Conservation (phyloP, 768 basidiomycete genomes). For the Sporobolomyces phaffii region DNA sequence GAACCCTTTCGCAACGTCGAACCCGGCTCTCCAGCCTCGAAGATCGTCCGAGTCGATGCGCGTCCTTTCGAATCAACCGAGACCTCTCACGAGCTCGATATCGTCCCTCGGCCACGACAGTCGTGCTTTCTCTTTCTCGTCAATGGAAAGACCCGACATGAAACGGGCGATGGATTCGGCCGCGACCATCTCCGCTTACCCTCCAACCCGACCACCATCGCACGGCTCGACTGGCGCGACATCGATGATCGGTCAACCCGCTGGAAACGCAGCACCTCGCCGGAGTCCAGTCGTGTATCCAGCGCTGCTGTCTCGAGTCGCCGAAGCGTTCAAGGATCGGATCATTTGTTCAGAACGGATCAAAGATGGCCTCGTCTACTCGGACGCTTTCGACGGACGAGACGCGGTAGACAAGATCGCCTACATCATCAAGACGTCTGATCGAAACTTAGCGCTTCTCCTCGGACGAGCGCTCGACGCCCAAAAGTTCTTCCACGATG, state of each 20-base stretch:
- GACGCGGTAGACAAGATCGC: conserved; percentile 96
- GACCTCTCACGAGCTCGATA: conserved; percentile 4
- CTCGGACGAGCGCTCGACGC: conserved; percentile 93
- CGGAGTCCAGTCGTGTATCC: conserved; percentile 60
- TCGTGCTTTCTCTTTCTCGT: conserved; percentile 37
- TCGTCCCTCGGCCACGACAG: not conserved
- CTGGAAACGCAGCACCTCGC: not conserved
- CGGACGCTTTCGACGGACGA: conserved; percentile 91
- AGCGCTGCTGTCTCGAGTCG: conserved; percentile 89
- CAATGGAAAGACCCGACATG: conserved; percentile 28
- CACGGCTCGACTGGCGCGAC: conserved; percentile 13
- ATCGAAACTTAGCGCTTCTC: conserved; percentile 87
- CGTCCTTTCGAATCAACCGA: conserved; percentile 26
- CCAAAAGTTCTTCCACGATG: conserved; percentile 98
- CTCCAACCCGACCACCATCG: conserved; percentile 5
- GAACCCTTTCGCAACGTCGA: conserved; percentile 9
- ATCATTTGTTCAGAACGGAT: conserved; percentile 68
- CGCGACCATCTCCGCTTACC: not conserved
- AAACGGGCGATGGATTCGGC: not conserved
- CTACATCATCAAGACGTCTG: conserved; percentile 96
- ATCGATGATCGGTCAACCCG: not conserved
- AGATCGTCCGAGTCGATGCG: conserved; percentile 39
- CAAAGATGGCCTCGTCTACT: conserved; percentile 94
- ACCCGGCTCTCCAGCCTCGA: conserved; percentile 19
- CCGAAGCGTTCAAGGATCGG: conserved; percentile 82